A percentile compares a stretch with the other conserved stretches of the same genome.
These are phyloP conservation scores for Coleophoma cylindrospora DNA, from an alignment of 2,329 filamentous ascomycete species.

Conservation along the genomic window DNA sequence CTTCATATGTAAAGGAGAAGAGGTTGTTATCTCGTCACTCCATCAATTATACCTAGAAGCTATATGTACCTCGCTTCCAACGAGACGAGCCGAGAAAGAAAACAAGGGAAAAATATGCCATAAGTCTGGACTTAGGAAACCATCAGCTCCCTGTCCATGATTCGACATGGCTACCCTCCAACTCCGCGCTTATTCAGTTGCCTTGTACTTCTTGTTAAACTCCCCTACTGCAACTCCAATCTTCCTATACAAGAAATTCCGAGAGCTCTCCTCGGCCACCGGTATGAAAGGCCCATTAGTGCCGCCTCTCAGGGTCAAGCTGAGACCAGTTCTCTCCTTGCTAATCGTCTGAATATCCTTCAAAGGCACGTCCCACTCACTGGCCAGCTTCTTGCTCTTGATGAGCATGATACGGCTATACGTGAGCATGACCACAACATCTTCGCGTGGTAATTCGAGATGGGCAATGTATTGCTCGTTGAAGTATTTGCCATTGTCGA, in stretches of 20 bases:
- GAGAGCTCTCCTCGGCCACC: conserved; percentile 76
- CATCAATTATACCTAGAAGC: too few species aligned
- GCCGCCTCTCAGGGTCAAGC: conserved; percentile 80
- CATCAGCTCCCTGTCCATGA: too few species aligned
- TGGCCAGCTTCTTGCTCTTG: conserved; percentile 75
- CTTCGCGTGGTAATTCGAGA: conserved; percentile 82
- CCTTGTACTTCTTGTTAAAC: conserved; percentile 54
- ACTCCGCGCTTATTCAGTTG: conserved; percentile 18
- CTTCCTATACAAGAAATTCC: conserved; percentile 60
- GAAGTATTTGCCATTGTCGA: conserved; percentile 97
- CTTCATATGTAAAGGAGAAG: too few species aligned
- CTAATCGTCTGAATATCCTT: conserved; percentile 96
- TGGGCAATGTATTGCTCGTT: conserved; percentile 97
- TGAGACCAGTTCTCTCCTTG: conserved; percentile 93
- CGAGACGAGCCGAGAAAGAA: neutral
- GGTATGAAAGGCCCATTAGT: conserved; percentile 94
- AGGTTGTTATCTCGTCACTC: too few species aligned
- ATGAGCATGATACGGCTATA: conserved; percentile 87
- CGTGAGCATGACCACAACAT: conserved; percentile 86
- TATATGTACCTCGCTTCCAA: too few species aligned
- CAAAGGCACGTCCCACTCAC: conserved; percentile 93
- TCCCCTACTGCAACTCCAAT: conserved; percentile 62
- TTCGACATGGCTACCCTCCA: too few species aligned
- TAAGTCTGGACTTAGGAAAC: too few species aligned
- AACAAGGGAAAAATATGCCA: neutral